Percentiles rank a stretch among this genome's conserved stretches.
phyloP scores from a whole-genome alignment of 306 rosid genomes.

The Prunus kanzakura region DNA sequence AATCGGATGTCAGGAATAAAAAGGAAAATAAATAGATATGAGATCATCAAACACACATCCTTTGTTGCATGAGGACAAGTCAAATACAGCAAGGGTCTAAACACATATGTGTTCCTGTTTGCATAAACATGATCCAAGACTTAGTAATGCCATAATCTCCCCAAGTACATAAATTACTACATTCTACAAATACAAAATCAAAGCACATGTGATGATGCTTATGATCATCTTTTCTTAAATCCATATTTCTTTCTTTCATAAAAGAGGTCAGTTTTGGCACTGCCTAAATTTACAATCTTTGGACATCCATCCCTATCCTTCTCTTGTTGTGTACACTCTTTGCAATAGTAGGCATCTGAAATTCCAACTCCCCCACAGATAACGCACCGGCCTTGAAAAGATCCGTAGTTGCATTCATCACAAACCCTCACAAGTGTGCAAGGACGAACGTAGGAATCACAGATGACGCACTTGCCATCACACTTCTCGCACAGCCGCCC shows the following conservation, averaged over 20 bases:
- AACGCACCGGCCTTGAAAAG: slow-evolving; percentile 82
- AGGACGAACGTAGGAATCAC: slow-evolving; percentile 87
- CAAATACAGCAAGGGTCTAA: too few relatives aligned
- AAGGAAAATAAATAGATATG: too few relatives aligned
- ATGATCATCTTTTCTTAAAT: slow-evolving; percentile 80
- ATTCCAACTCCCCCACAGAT: slow-evolving; percentile 93
- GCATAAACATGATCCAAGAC: too few relatives aligned
- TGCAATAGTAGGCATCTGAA: slow-evolving; percentile 90
- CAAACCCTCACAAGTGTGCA: slow-evolving; percentile 88
- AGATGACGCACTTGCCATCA: slow-evolving; percentile 83
- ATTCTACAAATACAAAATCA: not conserved
- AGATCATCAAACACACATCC: too few relatives aligned
- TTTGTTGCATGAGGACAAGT: too few relatives aligned
- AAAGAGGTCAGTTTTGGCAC: slow-evolving; percentile 81
- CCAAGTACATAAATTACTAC: not conserved
- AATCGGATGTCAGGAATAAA: too few relatives aligned
- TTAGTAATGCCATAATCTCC: not conserved
- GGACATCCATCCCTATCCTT: slow-evolving; percentile 96
- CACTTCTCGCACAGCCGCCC: slow-evolving; percentile 86
- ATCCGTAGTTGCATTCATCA: slow-evolving; percentile 82
- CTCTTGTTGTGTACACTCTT: slow-evolving; percentile 97
- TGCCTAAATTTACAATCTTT: slow-evolving; percentile 83
- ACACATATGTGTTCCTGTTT: too few relatives aligned
- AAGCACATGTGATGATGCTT: not conserved
- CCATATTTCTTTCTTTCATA: slow-evolving; percentile 92